Evolutionary conservation across 2,329 filamentous ascomycete species (phyloP).

Genomic region (Drechmeria coniospora): DNA sequence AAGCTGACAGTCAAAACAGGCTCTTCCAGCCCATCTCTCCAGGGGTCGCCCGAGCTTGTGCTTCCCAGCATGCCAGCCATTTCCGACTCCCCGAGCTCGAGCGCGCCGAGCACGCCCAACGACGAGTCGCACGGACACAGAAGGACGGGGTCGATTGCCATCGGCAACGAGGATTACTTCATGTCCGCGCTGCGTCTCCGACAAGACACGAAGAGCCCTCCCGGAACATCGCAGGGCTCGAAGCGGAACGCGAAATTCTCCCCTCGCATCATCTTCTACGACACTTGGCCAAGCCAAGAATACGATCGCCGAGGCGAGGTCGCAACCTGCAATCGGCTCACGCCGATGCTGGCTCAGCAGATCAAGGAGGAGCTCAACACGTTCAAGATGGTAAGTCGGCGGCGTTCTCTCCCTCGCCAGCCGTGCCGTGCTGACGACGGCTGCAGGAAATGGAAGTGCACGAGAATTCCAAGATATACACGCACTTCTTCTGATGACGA

Average conservation of each 20-base stretch:
- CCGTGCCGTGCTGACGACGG: slow-evolving; percentile 19
- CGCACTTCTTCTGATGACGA: slow-evolving; percentile 87
- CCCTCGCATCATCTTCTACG: slow-evolving; percentile 83
- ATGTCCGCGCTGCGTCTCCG: slow-evolving; percentile 58
- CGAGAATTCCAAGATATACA: slow-evolving; percentile 97
- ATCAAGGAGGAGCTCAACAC: slow-evolving; percentile 99
- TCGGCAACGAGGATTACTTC: slow-evolving; percentile 83
- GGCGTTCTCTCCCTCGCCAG: neutral
- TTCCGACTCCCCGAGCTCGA: slow-evolving; percentile 69
- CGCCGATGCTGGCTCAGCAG: slow-evolving; percentile 92
- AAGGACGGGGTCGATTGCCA: slow-evolving; percentile 53
- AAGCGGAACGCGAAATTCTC: slow-evolving; percentile 65
- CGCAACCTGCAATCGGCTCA: slow-evolving; percentile 93
- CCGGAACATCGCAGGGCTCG: slow-evolving; percentile 56
- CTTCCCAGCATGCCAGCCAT: slow-evolving; percentile 46
- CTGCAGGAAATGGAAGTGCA: slow-evolving; percentile 97
- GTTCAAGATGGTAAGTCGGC: slow-evolving; percentile 66
- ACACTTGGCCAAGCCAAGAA: slow-evolving; percentile 90
- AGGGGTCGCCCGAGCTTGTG: slow-evolving; percentile 39
- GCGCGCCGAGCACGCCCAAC: slow-evolving; percentile 73
- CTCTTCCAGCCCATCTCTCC: slow-evolving; percentile 53
- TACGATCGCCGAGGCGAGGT: slow-evolving; percentile 94
- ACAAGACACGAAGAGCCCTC: slow-evolving; percentile 65
- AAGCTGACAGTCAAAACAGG: slow-evolving; percentile 23
- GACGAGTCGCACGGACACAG: slow-evolving; percentile 58